A percentile compares a stretch with the other conserved stretches of the same genome.
These are phyloP conservation scores for Immersiella caudata DNA, from an alignment of 495 filamentous ascomycete genomes.

Conservation along the genomic window DNA sequence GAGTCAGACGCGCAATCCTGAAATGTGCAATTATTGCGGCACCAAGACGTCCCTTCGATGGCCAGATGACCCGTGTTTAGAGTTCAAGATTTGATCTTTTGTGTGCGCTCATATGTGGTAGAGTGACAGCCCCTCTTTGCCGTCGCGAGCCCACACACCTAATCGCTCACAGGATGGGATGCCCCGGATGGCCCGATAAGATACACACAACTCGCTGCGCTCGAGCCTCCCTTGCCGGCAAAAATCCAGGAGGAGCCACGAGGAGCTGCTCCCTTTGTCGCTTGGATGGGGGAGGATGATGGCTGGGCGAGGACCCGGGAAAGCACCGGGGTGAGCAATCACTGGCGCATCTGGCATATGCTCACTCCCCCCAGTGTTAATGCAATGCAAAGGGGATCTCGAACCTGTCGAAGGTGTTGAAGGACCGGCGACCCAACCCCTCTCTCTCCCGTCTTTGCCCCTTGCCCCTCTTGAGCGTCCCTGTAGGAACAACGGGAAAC, in stretches of 20 bases:
- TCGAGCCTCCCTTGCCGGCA: slow-evolving; percentile 1
- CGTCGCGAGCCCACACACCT: background rate
- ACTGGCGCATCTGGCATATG: slow-evolving; percentile 1
- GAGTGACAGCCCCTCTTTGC: slow-evolving; percentile 24
- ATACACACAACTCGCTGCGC: background rate
- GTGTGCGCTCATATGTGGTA: slow-evolving; percentile 20
- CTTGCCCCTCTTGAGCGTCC: background rate
- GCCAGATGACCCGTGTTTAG: slow-evolving; percentile 25
- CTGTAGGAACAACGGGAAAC: slow-evolving; percentile 7
- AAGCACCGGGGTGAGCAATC: background rate
- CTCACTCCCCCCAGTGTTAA: background rate
- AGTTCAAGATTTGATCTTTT: slow-evolving; percentile 19
- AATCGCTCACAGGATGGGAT: background rate
- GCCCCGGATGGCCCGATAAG: background rate
- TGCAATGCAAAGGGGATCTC: background rate
- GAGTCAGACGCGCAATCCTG: slow-evolving; percentile 27
- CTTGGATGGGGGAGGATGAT: background rate
- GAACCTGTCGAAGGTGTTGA: slow-evolving; percentile 5
- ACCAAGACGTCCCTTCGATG: slow-evolving; percentile 19
- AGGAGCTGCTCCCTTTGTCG: background rate
- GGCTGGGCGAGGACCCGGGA: background rate
- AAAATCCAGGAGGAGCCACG: background rate
- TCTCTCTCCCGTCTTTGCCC: background rate
- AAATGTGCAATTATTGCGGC: slow-evolving; percentile 32
- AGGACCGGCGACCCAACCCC: slow-evolving; percentile 11